Conservation (phyloP, 1,139 yeast species). For the Pichia inconspicua region DNA sequence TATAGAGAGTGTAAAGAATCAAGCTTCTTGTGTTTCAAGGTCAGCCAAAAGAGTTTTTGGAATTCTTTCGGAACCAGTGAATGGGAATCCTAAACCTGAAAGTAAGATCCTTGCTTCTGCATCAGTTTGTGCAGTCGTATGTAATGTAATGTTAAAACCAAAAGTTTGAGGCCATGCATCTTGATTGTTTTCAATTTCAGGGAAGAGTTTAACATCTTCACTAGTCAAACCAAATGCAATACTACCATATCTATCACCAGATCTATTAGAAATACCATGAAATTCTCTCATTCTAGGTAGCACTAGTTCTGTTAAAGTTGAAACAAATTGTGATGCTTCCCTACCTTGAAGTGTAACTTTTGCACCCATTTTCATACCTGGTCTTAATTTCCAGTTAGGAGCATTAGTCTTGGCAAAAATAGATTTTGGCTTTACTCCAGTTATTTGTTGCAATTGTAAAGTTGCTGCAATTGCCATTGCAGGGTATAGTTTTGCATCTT, state of each 20-base stretch:
- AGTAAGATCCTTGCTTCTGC: constrained; percentile 83
- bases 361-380: constrained; percentile 90
- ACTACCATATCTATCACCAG: constrained; percentile 85
- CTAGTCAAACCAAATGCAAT: constrained; percentile 77
- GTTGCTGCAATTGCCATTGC: constrained; percentile 73
- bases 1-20: neutral
- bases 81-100: constrained; percentile 79
- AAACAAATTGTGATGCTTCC: constrained; percentile 77
- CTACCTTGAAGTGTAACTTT: constrained; percentile 71
- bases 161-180: constrained; percentile 84
- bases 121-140: constrained; percentile 86
- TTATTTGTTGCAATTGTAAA: constrained; percentile 83
- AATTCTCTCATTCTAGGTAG: constrained; percentile 89
- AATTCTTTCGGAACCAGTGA: constrained; percentile 45
- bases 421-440: constrained; percentile 76
- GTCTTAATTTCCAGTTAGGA: constrained; percentile 80
- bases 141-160: constrained; percentile 80
- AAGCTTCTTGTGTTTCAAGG: neutral
- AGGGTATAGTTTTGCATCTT: constrained; percentile 63
- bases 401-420: constrained; percentile 73
- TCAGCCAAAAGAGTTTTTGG: constrained; percentile 24
- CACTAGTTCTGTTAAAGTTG: constrained; percentile 85
- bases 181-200: constrained; percentile 86
- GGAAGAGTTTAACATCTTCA: constrained; percentile 75
- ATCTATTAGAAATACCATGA: constrained; percentile 61